Percentiles rank a stretch among this genome's conserved stretches.
phyloP scores from a whole-genome alignment of 768 basidiomycete species.

The Kwoniella botswanensis region DNA sequence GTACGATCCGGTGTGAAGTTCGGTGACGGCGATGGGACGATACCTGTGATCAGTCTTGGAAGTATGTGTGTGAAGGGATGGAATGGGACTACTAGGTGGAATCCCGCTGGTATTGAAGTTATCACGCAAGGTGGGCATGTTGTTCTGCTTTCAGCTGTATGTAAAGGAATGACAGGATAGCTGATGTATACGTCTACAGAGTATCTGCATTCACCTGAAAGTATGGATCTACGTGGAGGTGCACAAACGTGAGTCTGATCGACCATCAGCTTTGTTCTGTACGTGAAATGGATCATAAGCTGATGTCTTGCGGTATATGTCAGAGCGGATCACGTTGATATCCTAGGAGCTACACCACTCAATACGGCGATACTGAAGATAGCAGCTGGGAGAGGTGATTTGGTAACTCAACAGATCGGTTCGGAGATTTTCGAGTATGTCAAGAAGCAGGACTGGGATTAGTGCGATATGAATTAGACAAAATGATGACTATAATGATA shows the following conservation, averaged over 20 bases:
- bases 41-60: slow-evolving; percentile 62
- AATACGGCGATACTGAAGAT: slow-evolving; percentile 92
- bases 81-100: slow-evolving; percentile 80
- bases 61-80: slow-evolving; percentile 98
- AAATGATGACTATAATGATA: neutral
- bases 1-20: slow-evolving; percentile 84
- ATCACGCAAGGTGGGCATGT: slow-evolving; percentile 71
- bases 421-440: slow-evolving; percentile 80
- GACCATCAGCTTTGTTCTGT: neutral
- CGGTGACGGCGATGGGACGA: slow-evolving; percentile 93
- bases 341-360: slow-evolving; percentile 74
- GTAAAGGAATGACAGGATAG: neutral
- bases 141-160: neutral
- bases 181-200: slow-evolving; percentile 29
- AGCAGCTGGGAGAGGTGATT: slow-evolving; percentile 78
- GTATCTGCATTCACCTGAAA: slow-evolving; percentile 70
- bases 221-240: slow-evolving; percentile 80
- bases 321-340: slow-evolving; percentile 77
- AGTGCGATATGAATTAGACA: neutral
- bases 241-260: slow-evolving; percentile 70
- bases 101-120: slow-evolving; percentile 84
- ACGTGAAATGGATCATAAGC: neutral
- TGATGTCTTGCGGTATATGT: neutral
- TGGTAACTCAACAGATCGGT: slow-evolving; percentile 67
- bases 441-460: slow-evolving; percentile 76